These are phyloP conservation scores for Trypanosoma congolense DNA, from an alignment of 208 protist species.

Conservation along the genomic window DNA sequence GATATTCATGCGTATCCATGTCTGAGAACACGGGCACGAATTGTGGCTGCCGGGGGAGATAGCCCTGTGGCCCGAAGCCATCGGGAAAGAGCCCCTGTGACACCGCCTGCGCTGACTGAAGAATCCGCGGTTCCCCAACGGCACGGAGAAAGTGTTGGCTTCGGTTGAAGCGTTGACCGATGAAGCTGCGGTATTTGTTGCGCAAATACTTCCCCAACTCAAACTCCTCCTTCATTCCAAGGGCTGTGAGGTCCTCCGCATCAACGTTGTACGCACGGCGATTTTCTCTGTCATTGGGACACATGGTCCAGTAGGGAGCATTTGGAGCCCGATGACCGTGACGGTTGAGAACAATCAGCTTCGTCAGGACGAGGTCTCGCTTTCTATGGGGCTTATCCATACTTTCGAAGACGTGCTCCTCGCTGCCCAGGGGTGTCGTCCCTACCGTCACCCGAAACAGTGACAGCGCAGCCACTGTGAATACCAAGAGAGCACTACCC, in stretches of 20 bases:
- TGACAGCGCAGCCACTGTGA: too few species aligned
- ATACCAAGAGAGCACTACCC: too few species aligned
- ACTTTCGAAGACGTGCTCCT: background rate
- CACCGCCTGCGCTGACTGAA: conserved; percentile 77
- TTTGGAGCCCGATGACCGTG: conserved; percentile 81
- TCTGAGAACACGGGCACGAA: conserved; percentile 83
- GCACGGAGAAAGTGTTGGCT: conserved; percentile 74
- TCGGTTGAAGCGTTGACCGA: conserved; percentile 69
- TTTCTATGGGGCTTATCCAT: conserved; percentile 21
- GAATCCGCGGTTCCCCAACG: conserved; percentile 78
- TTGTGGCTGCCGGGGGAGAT: conserved; percentile 63
- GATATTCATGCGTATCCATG: conserved; percentile 85
- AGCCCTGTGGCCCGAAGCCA: conserved; percentile 68
- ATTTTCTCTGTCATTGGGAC: conserved; percentile 55
- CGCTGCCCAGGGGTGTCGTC: too few species aligned
- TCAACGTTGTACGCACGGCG: conserved; percentile 47
- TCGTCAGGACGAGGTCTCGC: conserved; percentile 57
- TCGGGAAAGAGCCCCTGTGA: conserved; percentile 73
- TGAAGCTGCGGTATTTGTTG: conserved; percentile 47
- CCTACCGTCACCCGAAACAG: too few species aligned
- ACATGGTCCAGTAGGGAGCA: conserved; percentile 69
- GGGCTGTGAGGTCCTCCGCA: conserved; percentile 60
- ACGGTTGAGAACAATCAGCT: conserved; percentile 72
- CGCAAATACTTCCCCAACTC: conserved; percentile 63
- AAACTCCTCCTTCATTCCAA: conserved; percentile 82